Base-by-base conservation (phyloP, 805 yeast species). In the Yarrowia keelungensis region DNA sequence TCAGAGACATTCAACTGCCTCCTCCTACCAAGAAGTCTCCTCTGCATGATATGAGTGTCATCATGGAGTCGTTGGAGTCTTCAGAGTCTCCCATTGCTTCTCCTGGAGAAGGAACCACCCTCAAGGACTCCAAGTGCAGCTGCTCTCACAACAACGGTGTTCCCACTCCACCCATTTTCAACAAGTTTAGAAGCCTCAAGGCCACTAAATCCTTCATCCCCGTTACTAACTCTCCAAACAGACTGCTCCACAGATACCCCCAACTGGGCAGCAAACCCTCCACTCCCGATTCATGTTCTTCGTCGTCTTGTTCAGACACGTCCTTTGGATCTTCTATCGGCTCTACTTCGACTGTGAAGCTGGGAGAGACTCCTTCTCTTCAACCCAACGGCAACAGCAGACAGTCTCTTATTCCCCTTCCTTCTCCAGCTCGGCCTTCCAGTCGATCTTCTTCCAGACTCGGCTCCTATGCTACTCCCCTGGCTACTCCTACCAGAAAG, bases 191-290 rank as follows among this genome's bases (percentile, higher is more conserved):
- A 42, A 26, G 38, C 22, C 62, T 56, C 62, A 56, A 59, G 45
- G 19, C 59, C 4, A 39, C 65, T 16, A 59, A 59, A 14, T 59
- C 65, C 1, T 59, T 43, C 51, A 59, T 59, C 19, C 65, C 65
- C 35, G 26, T 59, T 59, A 59, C 65, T 59, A 59, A 59, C 65
- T 59, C 65, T 59, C 51, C 65, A 32, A 43, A 43, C 65, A 43
- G 65, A 59, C 65, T 43, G 50, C 65, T 59, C 42, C 12, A 35
- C 16, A 22, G 65, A 59, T 59, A 59, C 65, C 65, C 65, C 41
- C 50, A 43, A 35, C 32, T 59, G 65, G 22, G 62, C 62, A 56
- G 51, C 51, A 45, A 32, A 15, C 43, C 59, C 5, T 53, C 59
- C 35, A 45, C 51, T 8, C 38, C 50, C 10, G 51, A 59, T 12